A percentile compares a stretch with the other conserved stretches of the same genome.
Conservation (phyloP, 1,284 basidiomycete genomes). For the Ustilago sp. region DNA sequence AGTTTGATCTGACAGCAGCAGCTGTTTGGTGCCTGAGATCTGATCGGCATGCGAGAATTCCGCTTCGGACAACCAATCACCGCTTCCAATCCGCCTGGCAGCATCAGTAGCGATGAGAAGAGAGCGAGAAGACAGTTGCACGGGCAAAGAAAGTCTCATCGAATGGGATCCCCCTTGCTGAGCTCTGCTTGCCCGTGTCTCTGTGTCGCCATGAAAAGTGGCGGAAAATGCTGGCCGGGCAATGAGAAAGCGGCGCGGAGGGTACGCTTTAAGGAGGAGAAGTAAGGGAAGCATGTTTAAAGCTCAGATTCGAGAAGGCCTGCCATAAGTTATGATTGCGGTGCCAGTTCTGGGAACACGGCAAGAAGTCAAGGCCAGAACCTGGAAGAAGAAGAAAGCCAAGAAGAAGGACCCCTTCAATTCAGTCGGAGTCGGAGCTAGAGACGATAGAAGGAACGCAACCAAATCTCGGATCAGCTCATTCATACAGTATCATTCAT, state of each 20-base stretch:
- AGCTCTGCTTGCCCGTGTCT: conserved; percentile 1
- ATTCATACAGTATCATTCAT: background rate
- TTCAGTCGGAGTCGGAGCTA: background rate
- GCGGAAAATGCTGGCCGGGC: background rate
- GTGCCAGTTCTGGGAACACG: background rate
- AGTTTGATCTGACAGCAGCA: background rate
- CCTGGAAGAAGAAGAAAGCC: background rate
- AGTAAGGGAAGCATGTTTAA: background rate
- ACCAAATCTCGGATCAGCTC: background rate
- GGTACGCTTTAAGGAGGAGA: background rate
- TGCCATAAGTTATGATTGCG: too few species aligned
- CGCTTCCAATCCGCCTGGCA: background rate
- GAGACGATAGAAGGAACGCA: background rate
- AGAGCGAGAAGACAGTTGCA: background rate
- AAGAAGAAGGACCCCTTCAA: background rate
- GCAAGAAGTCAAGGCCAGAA: background rate
- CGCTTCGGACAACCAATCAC: background rate
- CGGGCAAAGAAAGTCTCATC: background rate
- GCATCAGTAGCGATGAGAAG: too few species aligned
- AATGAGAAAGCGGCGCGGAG: background rate
- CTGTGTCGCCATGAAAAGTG: background rate
- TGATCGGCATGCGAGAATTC: background rate
- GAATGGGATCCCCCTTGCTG: background rate
- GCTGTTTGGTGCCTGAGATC: conserved; percentile 1
- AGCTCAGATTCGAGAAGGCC: background rate